These are phyloP conservation scores for Ceriops tagal DNA, from an alignment of 345 rosid species.

Conservation along the genomic window DNA sequence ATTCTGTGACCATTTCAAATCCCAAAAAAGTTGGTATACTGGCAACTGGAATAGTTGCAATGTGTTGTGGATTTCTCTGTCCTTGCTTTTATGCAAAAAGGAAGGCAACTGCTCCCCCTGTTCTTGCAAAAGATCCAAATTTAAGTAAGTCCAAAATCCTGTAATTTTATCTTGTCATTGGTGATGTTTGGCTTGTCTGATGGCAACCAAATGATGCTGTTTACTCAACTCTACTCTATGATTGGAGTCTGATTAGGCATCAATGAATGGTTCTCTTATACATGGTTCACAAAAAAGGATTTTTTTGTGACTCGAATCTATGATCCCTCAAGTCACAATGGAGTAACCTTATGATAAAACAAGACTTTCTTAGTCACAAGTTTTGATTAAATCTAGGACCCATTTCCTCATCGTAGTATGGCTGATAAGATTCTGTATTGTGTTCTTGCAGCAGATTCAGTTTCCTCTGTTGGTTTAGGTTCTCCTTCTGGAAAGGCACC, in stretches of 20 bases:
- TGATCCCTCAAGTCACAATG: background rate
- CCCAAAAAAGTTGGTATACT: slow-evolving; percentile 36
- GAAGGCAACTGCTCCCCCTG: slow-evolving; percentile 52
- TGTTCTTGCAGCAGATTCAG: slow-evolving; percentile 54
- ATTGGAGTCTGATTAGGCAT: background rate
- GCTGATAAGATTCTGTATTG: slow-evolving; percentile 10
- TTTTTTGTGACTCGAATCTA: too few species aligned
- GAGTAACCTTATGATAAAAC: too few species aligned
- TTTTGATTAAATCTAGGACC: background rate
- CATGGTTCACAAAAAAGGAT: too few species aligned
- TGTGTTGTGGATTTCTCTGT: slow-evolving; percentile 55
- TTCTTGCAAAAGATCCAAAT: slow-evolving; percentile 51
- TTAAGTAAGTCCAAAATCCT: slow-evolving; percentile 51
- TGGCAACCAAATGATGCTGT: background rate
- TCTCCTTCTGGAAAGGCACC: slow-evolving; percentile 63
- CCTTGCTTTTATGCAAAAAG: slow-evolving; percentile 61
- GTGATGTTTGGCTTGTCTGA: background rate
- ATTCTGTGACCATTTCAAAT: slow-evolving; percentile 10
- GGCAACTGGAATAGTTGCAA: slow-evolving; percentile 49
- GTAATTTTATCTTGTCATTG: slow-evolving; percentile 2
- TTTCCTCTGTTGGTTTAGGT: slow-evolving; percentile 45
- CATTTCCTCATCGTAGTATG: background rate
- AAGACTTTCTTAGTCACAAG: too few species aligned
- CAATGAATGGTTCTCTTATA: background rate
- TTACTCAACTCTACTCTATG: background rate